These are phyloP conservation scores for Suhomyces sp. DNA, from an alignment of 805 yeast genomes.

Conservation along the genomic window DNA sequence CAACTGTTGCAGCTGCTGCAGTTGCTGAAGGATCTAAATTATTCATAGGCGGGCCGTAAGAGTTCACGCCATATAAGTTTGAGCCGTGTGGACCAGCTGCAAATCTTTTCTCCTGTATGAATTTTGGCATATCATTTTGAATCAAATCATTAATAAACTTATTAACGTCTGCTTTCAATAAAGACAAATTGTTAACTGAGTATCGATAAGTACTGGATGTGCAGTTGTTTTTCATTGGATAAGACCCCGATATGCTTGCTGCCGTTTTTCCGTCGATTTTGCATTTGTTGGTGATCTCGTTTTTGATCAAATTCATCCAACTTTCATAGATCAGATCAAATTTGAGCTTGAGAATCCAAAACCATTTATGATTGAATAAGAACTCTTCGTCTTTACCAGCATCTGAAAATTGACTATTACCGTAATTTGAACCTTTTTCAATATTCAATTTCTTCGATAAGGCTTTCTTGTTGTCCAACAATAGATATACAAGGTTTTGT, in stretches of 20 bases:
- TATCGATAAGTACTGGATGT: constrained; percentile 1
- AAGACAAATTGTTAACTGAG: constrained; percentile 12
- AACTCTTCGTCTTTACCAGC: constrained; percentile 15
- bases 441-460: constrained; percentile 5
- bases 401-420: not conserved
- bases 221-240: not conserved
- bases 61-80: not conserved
- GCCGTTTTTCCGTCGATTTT: not conserved
- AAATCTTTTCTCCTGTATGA: constrained; percentile 1
- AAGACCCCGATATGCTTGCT: not conserved
- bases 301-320: constrained; percentile 21
- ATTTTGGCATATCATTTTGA: constrained; percentile 10
- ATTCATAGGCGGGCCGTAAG: not conserved
- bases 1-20: not conserved
- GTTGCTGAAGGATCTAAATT: not conserved
- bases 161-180: constrained; percentile 13
- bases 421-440: not conserved
- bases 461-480: constrained; percentile 38
- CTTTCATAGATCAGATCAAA: constrained; percentile 21
- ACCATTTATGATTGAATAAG: constrained; percentile 24
- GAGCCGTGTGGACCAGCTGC: not conserved
- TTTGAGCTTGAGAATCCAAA: constrained; percentile 21
- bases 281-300: not conserved
- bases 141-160: constrained; percentile 13
- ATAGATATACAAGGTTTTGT: constrained; percentile 46